A percentile compares a stretch with the other conserved stretches of the same genome.
Conservation (phyloP, 148 eudicot genomes). For the Mesembryanthemum crystallinum region DNA sequence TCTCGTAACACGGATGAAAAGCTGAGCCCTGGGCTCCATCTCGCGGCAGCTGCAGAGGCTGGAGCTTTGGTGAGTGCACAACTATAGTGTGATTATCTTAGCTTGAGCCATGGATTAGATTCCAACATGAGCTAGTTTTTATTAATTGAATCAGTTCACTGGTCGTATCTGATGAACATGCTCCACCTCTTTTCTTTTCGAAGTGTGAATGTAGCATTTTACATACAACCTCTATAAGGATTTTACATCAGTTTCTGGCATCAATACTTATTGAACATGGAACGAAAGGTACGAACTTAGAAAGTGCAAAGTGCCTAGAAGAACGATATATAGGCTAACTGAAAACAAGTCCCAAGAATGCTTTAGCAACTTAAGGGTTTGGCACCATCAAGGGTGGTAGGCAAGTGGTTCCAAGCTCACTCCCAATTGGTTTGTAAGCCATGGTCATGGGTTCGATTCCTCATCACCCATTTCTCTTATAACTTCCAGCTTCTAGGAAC, state of each 20-base stretch:
- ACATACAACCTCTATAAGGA: neutral
- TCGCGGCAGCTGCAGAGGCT: slow-evolving; percentile 97
- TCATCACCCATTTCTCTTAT: too few species aligned
- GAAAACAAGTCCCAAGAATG: neutral
- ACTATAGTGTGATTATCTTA: neutral
- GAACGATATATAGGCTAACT: neutral
- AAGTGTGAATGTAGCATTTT: neutral
- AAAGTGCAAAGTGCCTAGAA: neutral
- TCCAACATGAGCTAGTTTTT: neutral
- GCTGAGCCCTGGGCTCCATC: slow-evolving; percentile 76
- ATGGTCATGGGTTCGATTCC: too few species aligned
- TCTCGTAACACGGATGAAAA: slow-evolving; percentile 43
- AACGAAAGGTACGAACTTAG: neutral
- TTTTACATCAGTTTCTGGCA: neutral
- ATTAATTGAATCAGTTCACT: neutral
- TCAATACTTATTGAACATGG: too few species aligned
- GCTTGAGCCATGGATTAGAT: neutral
- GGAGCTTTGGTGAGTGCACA: slow-evolving; percentile 81
- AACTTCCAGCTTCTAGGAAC: too few species aligned
- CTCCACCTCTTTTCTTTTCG: too few species aligned
- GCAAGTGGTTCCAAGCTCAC: too few species aligned
- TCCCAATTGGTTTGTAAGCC: too few species aligned
- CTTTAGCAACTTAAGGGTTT: neutral
- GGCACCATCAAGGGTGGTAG: too few species aligned
- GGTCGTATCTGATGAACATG: neutral